phyloP scores from a whole-genome alignment of 2,329 filamentous ascomycete species.

The Talaromyces amestolkiae region DNA sequence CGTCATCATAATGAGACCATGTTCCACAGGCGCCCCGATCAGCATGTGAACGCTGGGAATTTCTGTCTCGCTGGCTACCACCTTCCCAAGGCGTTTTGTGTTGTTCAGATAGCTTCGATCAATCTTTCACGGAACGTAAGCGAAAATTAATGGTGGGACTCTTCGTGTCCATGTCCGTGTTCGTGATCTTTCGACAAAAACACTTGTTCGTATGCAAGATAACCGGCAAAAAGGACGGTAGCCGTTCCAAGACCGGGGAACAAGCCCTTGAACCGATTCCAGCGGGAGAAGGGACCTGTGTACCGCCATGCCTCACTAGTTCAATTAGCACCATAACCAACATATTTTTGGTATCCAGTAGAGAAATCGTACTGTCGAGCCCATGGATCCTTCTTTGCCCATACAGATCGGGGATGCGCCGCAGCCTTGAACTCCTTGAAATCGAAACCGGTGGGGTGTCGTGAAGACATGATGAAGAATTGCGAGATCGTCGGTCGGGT shows the following conservation, averaged over 20 bases:
- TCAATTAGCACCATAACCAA: slow-evolving; percentile 21
- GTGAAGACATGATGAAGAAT: slow-evolving; percentile 48
- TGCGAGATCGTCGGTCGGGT: background rate
- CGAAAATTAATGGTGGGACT: slow-evolving; percentile 17
- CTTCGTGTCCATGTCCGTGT: slow-evolving; percentile 44
- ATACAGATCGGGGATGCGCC: slow-evolving; percentile 56
- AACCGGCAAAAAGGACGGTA: slow-evolving; percentile 82
- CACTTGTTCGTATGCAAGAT: slow-evolving; percentile 85
- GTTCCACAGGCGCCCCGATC: background rate
- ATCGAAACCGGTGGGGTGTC: slow-evolving; percentile 88
- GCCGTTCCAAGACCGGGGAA: slow-evolving; percentile 93
- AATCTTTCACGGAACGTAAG: slow-evolving; percentile 19
- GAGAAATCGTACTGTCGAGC: slow-evolving; percentile 53
- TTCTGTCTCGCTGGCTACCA: too few species aligned
- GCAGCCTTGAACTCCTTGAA: slow-evolving; percentile 74
- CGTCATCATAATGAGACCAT: background rate
- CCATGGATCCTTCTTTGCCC: slow-evolving; percentile 59
- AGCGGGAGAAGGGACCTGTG: slow-evolving; percentile 79
- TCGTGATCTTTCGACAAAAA: slow-evolving; percentile 72
- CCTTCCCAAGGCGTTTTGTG: too few species aligned
- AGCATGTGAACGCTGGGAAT: too few species aligned
- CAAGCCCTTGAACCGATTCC: slow-evolving; percentile 80
- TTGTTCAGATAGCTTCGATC: slow-evolving; percentile 8
- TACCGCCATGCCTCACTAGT: slow-evolving; percentile 92
- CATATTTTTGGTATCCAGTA: background rate